A percentile compares a stretch with the other conserved stretches of the same genome.
These are phyloP conservation scores for Larix kaempferi DNA, from an alignment of 75 land plant genomes.

Conservation along the genomic window DNA sequence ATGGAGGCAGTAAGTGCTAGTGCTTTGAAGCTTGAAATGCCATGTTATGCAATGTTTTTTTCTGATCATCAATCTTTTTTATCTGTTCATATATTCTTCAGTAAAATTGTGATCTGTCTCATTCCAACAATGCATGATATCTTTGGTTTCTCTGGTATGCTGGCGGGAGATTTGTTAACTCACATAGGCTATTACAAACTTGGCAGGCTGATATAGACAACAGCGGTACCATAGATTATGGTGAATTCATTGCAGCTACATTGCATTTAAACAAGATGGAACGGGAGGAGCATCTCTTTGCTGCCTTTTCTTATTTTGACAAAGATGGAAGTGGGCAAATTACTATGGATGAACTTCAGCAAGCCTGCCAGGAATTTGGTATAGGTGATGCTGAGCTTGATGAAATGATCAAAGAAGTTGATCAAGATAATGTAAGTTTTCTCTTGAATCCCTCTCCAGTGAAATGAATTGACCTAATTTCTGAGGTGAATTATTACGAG, in stretches of 20 bases:
- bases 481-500: neutral
- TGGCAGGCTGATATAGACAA: conserved; percentile 78
- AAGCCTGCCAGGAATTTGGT: conserved; percentile 69
- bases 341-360: conserved; percentile 75
- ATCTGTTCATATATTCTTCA: neutral
- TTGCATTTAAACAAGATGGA: conserved; percentile 69
- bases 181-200: neutral
- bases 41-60: neutral
- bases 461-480: neutral
- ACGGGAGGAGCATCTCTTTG: conserved; percentile 67
- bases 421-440: conserved; percentile 64
- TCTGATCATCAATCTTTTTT: neutral
- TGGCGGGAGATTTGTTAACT: neutral
- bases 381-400: conserved; percentile 49
- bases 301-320: conserved; percentile 81
- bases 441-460: neutral
- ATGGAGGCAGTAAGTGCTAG: conserved; percentile 69
- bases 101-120: neutral
- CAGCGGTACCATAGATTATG: conserved; percentile 80
- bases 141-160: neutral
- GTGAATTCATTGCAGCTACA: conserved; percentile 86
- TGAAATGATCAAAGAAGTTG: conserved; percentile 72
- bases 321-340: conserved; percentile 89
- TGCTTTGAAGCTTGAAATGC: neutral
- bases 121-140: neutral